A percentile compares a stretch with the other conserved stretches of the same genome.
Conservation (phyloP, 1,284 basidiomycete species). For the Tremellales sp. region DNA sequence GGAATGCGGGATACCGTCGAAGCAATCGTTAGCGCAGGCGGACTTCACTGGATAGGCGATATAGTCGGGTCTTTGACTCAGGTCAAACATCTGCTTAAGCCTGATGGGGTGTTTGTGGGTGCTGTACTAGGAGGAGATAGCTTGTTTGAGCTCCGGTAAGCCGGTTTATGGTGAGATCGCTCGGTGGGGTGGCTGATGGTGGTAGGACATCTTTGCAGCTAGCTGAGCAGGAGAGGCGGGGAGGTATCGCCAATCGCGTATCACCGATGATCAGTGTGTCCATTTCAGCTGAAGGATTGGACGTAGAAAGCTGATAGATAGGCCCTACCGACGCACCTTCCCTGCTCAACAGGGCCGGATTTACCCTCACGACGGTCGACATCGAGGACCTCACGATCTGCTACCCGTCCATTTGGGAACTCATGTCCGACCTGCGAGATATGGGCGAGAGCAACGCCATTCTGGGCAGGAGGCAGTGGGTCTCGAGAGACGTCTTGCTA, state of each 20-base stretch:
- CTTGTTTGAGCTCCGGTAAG: constrained; percentile 85
- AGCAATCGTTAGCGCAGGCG: constrained; percentile 84
- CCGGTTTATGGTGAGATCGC: background rate
- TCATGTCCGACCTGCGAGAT: constrained; percentile 84
- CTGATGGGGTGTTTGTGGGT: constrained; percentile 92
- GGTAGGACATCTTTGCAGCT: constrained; percentile 66
- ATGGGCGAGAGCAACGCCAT: constrained; percentile 98
- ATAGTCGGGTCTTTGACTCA: constrained; percentile 89
- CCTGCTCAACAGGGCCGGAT: constrained; percentile 85
- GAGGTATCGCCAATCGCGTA: constrained; percentile 89
- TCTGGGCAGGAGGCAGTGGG: constrained; percentile 62
- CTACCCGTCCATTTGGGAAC: constrained; percentile 95
- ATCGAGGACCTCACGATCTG: constrained; percentile 86
- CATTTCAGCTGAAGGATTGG: background rate
- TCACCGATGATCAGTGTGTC: constrained; percentile 91
- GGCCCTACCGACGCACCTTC: constrained; percentile 88
- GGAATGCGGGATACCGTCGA: constrained; percentile 68
- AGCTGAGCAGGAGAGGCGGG: constrained; percentile 89
- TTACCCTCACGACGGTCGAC: constrained; percentile 91
- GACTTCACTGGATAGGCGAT: constrained; percentile 97
- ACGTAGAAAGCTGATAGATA: constrained; percentile 37
- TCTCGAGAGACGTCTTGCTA: constrained; percentile 81
- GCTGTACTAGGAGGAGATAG: constrained; percentile 96
- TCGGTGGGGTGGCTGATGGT: background rate
- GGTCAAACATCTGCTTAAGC: constrained; percentile 76